Evolutionary conservation across 1,284 basidiomycete genomes (phyloP).

Genomic region (Puccinia sorghi): DNA sequence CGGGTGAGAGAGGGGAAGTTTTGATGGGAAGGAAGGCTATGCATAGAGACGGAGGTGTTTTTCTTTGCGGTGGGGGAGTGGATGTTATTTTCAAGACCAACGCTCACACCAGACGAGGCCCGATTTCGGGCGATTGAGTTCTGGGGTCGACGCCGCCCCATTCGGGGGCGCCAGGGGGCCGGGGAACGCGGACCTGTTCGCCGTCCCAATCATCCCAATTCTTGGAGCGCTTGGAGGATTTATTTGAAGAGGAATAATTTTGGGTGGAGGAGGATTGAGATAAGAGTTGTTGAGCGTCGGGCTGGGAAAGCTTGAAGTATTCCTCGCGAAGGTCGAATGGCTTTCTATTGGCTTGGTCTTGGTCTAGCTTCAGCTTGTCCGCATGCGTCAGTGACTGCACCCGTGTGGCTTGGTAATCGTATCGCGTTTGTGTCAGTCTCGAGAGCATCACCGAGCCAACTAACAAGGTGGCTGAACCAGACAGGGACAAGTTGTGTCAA

Average conservation of each 20-base stretch:
- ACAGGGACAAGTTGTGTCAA: too few relatives aligned
- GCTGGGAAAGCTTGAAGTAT: conserved; percentile 54
- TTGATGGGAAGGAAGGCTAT: too few relatives aligned
- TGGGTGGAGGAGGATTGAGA: background rate
- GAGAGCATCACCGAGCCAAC: conserved; percentile 56
- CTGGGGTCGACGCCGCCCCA: conserved; percentile 41
- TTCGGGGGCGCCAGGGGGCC: conserved; percentile 31
- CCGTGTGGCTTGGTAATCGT: conserved; percentile 57
- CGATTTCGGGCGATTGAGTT: conserved; percentile 28
- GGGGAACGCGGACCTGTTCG: conserved; percentile 41
- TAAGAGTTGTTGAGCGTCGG: background rate
- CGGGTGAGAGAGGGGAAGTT: too few relatives aligned
- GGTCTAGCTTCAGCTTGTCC: conserved; percentile 57
- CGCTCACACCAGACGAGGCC: conserved; percentile 22
- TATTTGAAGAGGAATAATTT: background rate
- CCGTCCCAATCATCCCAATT: conserved; percentile 50
- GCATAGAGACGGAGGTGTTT: too few relatives aligned
- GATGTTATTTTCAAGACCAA: background rate
- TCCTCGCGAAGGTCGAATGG: conserved; percentile 58
- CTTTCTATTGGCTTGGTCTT: conserved; percentile 53
- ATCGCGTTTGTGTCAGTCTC: conserved; percentile 57
- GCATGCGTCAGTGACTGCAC: conserved; percentile 56
- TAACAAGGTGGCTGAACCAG: conserved; percentile 53
- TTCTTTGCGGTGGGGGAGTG: background rate
- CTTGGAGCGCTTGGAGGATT: conserved; percentile 4